Base-by-base conservation (phyloP, 768 basidiomycete species). In the Tulasnella sp. region DNA sequence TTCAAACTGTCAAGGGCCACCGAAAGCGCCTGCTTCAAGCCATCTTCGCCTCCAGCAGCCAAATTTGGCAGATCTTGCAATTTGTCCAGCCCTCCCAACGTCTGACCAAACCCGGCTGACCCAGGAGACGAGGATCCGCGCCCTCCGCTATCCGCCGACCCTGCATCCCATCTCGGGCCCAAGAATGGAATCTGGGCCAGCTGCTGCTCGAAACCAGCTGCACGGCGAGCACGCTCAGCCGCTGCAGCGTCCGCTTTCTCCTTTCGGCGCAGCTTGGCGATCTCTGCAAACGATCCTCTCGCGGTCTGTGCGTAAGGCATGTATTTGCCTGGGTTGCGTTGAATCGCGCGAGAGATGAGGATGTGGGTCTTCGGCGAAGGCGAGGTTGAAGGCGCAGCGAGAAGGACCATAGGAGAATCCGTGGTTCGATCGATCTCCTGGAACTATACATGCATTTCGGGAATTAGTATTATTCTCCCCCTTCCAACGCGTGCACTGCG, bases 371-470 rank as follows among this genome's bases (percentile, higher is more conserved):
- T 74, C 10, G 73, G 51, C 11, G 42, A 35, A 16, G 55, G 37
- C 5, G 77, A 78, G 16, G 73, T 78, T 26, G 77, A 74, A 7
- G 71, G 77, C 15, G 77, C 55, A 15, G 79, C 79, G 11, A 80
- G 61, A 37, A 80, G 67, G 9, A 80, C 42, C 79, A 80, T 80
- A 0, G 79, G 77, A 15, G 79, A 73, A 70, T 80, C 79, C 23
- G 79, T 80, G 15, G 77, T 74, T 16, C 79, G 77, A 44, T 80
- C 79, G 42, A 80, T 78, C 77, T 80, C 79, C 40, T 74, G 79
- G 77, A 80, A 80, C 79, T 80, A 29, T 13, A 55, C n/a, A 1
- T 32, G 26, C 5, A 23, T n/a, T 0, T 39, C 2, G 42, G 46
- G 35, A 35, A 35, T 35, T 15, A 44, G n/a, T n/a, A 77, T 1